These are phyloP conservation scores for Aspergillus bridgeri DNA, from an alignment of 495 filamentous ascomycete species.

Conservation along the genomic window DNA sequence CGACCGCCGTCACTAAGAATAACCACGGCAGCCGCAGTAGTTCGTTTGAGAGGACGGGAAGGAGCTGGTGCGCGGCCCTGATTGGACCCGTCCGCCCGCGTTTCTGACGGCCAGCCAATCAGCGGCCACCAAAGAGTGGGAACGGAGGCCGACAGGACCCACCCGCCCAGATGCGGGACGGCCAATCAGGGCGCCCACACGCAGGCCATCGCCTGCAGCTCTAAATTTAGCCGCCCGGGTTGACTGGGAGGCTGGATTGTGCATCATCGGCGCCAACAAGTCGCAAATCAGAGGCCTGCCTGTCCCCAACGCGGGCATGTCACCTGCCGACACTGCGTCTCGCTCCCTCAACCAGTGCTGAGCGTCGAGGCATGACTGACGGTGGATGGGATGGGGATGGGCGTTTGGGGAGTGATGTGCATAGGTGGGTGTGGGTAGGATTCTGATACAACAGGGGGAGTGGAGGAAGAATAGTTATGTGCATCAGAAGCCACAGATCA, in stretches of 20 bases:
- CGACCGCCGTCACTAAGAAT: conserved; percentile 18
- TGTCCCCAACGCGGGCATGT: conserved; percentile 18
- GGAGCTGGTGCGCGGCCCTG: conserved; percentile 13
- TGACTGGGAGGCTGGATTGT: conserved; percentile 24
- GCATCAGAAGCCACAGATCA: conserved; percentile 16
- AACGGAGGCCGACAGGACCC: conserved; percentile 11
- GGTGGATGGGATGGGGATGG: conserved; percentile 8
- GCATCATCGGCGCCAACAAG: conserved; percentile 37
- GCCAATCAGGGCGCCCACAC: conserved; percentile 21
- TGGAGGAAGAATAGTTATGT: conserved; percentile 7
- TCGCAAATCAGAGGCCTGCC: conserved; percentile 32
- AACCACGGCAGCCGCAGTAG: conserved; percentile 13
- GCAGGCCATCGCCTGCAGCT: conserved; percentile 28
- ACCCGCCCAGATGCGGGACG: conserved; percentile 11
- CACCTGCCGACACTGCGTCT: not conserved
- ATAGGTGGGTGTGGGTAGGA: conserved; percentile 7
- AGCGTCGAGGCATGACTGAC: conserved; percentile 4
- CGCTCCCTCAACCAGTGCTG: not conserved
- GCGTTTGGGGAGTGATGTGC: conserved; percentile 6
- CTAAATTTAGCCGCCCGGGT: conserved; percentile 45
- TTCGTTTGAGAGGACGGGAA: conserved; percentile 19
- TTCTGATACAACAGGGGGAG: conserved; percentile 14
- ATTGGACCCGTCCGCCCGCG: conserved; percentile 21
- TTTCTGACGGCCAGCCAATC: conserved; percentile 19
- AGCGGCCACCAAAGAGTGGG: conserved; percentile 4